phyloP scores from a whole-genome alignment of 2,329 filamentous ascomycete species.

The Ceratocystiopsis sp. region DNA sequence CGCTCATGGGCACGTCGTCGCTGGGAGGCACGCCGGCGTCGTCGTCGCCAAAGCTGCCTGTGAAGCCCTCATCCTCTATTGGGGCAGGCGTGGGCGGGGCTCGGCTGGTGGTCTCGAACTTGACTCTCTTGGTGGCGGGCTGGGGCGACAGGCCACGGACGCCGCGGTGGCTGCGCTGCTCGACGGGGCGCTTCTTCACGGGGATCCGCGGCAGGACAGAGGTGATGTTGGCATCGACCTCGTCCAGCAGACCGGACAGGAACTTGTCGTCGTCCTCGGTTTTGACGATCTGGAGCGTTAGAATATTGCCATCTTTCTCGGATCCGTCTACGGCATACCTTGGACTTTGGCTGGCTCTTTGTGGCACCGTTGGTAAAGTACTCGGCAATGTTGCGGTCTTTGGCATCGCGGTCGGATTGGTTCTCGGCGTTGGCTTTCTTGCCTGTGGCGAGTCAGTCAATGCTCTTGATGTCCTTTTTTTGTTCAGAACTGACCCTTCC shows the following conservation, averaged over 20 bases:
- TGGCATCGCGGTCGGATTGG: constrained; percentile 66
- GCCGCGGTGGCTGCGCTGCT: constrained; percentile 57
- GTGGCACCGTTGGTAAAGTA: constrained; percentile 72
- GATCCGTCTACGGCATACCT: constrained; percentile 34
- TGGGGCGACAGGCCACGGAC: constrained; percentile 45
- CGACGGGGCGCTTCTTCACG: constrained; percentile 53
- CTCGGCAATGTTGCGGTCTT: constrained; percentile 81
- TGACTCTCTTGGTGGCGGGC: constrained; percentile 38
- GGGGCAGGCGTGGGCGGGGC: constrained; percentile 16
- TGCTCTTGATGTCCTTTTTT: too few relatives aligned
- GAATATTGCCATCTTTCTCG: background rate
- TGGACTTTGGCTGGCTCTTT: constrained; percentile 55
- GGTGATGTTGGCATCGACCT: constrained; percentile 64
- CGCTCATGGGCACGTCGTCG: constrained; percentile 58
- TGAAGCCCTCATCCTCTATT: constrained; percentile 29
- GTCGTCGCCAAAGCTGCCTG: constrained; percentile 41
- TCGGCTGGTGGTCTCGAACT: constrained; percentile 32
- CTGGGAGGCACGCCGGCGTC: constrained; percentile 20
- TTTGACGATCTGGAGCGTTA: constrained; percentile 40
- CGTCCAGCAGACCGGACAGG: constrained; percentile 64
- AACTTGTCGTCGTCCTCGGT: constrained; percentile 84
- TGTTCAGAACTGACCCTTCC: too few relatives aligned
- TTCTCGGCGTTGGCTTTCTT: constrained; percentile 85
- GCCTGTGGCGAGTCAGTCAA: constrained; percentile 27
- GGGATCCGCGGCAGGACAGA: constrained; percentile 36